Percentiles rank a stretch among this genome's conserved stretches.
Evolutionary conservation across 2,329 filamentous ascomycete species (phyloP).

Genomic region (Stenocarpella maydis): DNA sequence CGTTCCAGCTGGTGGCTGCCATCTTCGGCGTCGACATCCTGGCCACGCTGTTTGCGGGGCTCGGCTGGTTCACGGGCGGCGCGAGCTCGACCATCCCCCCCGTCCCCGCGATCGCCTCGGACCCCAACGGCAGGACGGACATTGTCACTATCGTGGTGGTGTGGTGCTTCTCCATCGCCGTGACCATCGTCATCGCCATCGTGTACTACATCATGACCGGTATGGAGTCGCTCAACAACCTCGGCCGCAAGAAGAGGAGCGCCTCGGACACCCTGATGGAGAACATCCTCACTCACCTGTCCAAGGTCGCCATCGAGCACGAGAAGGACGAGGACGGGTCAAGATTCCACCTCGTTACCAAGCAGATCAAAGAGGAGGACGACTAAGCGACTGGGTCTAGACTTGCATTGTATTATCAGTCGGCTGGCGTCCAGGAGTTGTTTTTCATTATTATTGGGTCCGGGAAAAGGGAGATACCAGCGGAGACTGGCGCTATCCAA

Average conservation of each 20-base stretch:
- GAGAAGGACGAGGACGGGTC: slow-evolving; percentile 51
- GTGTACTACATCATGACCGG: slow-evolving; percentile 70
- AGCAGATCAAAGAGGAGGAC: slow-evolving; percentile 32
- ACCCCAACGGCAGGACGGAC: slow-evolving; percentile 53
- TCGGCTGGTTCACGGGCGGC: slow-evolving; percentile 70
- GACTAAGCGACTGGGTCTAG: slow-evolving; percentile 26
- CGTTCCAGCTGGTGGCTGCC: slow-evolving; percentile 76
- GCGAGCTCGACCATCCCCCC: slow-evolving; percentile 38
- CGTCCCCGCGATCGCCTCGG: slow-evolving; percentile 41
- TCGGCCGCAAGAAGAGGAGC: slow-evolving; percentile 69
- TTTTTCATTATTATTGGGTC: slow-evolving; percentile 6
- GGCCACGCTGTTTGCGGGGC: slow-evolving; percentile 77
- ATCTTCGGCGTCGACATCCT: slow-evolving; percentile 77
- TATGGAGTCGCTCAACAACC: slow-evolving; percentile 65
- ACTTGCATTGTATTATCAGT: slow-evolving; percentile 20
- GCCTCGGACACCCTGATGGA: slow-evolving; percentile 70
- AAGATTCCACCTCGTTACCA: slow-evolving; percentile 31
- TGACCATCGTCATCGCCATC: slow-evolving; percentile 71
- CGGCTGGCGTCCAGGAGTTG: slow-evolving; percentile 13
- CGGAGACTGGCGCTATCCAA: slow-evolving; percentile 21
- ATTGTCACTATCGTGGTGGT: slow-evolving; percentile 70
- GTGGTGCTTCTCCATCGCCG: slow-evolving; percentile 72
- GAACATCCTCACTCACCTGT: slow-evolving; percentile 71
- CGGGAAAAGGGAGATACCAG: slow-evolving; percentile 24
- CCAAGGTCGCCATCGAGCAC: slow-evolving; percentile 69